Percentiles rank a stretch among this genome's conserved stretches.
Conservation (phyloP, 2,329 filamentous ascomycete species). For the Neonectria hederae region DNA sequence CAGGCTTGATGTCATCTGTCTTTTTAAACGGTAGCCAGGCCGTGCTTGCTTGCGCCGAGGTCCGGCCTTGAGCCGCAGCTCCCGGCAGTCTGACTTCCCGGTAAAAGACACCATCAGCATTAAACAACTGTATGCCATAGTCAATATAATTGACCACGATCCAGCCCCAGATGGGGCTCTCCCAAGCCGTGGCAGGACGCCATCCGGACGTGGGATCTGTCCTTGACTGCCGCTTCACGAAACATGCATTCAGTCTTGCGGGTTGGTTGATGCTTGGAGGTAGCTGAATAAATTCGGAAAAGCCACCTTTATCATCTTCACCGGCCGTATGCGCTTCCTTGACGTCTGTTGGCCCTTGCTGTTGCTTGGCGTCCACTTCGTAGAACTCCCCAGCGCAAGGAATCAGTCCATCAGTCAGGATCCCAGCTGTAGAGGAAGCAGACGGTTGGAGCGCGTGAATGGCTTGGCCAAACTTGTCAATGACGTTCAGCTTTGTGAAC, state of each 20-base stretch:
- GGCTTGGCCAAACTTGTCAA: slow-evolving; percentile 61
- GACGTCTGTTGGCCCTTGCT: too few species aligned
- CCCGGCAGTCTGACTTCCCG: slow-evolving; percentile 48
- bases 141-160: slow-evolving; percentile 54
- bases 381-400: slow-evolving; percentile 50
- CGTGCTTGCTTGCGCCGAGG: too few species aligned
- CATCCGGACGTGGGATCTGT: neutral
- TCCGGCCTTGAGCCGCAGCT: slow-evolving; percentile 37
- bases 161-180: slow-evolving; percentile 53
- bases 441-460: slow-evolving; percentile 31
- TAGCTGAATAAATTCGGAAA: slow-evolving; percentile 50
- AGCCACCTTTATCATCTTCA: slow-evolving; percentile 24
- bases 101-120: slow-evolving; percentile 53
- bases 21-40: slow-evolving; percentile 34
- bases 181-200: neutral
- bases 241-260: slow-evolving; percentile 49
- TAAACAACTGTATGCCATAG: slow-evolving; percentile 53
- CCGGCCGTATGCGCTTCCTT: neutral
- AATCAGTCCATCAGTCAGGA: neutral
- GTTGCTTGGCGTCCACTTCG: neutral
- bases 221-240: slow-evolving; percentile 38
- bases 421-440: slow-evolving; percentile 32
- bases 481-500: slow-evolving; percentile 57
- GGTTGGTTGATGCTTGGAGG: slow-evolving; percentile 53
- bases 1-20: slow-evolving; percentile 1